A percentile compares a stretch with the other conserved stretches of the same genome.
Evolutionary conservation across 768 basidiomycete species (phyloP).

Genomic region (Termitomyces sp.): DNA sequence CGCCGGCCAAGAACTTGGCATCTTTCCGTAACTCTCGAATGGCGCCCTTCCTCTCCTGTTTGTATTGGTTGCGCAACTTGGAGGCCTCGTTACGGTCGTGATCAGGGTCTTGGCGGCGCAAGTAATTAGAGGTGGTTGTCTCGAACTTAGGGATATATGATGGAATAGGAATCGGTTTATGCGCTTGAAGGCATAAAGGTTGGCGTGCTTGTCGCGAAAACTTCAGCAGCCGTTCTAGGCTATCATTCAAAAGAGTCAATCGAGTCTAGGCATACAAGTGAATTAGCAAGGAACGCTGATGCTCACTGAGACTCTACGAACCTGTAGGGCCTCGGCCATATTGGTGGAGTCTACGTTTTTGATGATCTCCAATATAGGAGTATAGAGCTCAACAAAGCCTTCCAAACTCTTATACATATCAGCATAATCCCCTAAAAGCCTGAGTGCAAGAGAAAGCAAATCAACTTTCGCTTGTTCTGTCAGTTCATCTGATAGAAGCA

Average conservation of each 20-base stretch:
- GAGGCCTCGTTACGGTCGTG: conserved; percentile 81
- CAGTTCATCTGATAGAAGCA: conserved; percentile 31
- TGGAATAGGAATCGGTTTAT: conserved; percentile 95
- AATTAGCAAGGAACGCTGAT: conserved; percentile 8
- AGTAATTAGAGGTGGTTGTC: conserved; percentile 62
- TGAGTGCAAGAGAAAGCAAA: conserved; percentile 56
- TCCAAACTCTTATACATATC: conserved; percentile 74
- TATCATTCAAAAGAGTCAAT: conserved; percentile 40
- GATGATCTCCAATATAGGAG: conserved; percentile 61
- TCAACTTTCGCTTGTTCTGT: conserved; percentile 70
- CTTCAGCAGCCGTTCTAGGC: conserved; percentile 58
- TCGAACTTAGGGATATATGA: conserved; percentile 95
- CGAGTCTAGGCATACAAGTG: conserved; percentile 36
- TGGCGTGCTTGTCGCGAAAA: conserved; percentile 68
- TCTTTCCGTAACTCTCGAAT: conserved; percentile 96
- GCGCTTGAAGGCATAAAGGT: conserved; percentile 82
- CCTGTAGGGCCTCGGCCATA: conserved; percentile 53
- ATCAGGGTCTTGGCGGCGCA: conserved; percentile 85
- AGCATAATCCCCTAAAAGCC: conserved; percentile 62
- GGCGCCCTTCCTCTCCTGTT: conserved; percentile 95
- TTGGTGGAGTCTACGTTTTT: conserved; percentile 39
- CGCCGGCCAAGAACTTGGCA: conserved; percentile 84
- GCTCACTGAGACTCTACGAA: conserved; percentile 21
- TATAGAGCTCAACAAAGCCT: conserved; percentile 82
- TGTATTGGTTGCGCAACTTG: conserved; percentile 85